Conservation (phyloP, 306 rosid species). For the Quercus berberidifolia region DNA sequence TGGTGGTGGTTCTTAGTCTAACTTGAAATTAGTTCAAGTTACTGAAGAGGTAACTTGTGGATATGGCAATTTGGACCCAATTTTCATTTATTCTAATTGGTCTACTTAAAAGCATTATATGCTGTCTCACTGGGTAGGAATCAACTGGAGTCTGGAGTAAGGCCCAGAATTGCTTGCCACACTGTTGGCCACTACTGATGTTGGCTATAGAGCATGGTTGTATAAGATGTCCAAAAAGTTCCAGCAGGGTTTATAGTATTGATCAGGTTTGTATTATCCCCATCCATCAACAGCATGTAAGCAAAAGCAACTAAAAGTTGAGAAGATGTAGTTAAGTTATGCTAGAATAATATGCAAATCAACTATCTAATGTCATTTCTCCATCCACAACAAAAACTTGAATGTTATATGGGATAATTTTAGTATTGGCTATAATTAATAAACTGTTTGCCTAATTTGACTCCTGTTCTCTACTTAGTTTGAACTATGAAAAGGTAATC, state of each 20-base stretch:
- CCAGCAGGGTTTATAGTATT: not conserved
- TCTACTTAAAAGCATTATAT: not conserved
- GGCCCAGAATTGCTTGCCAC: not conserved
- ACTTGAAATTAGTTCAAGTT: not conserved
- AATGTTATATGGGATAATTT: not conserved
- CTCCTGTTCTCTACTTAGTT: not conserved
- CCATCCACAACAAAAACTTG: not conserved
- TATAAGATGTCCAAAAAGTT: not conserved
- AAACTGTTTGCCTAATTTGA: not conserved
- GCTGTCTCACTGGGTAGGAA: not conserved
- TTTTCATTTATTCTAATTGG: not conserved
- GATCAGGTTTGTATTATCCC: not conserved
- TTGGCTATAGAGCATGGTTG: not conserved
- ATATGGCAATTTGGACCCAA: not conserved
- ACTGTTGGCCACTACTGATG: not conserved
- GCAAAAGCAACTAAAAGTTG: not conserved
- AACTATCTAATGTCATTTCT: not conserved
- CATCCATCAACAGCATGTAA: not conserved
- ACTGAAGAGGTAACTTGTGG: not conserved
- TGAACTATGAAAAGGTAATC: not conserved
- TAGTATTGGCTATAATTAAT: not conserved
- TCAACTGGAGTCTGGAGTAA: not conserved
- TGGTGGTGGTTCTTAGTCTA: not conserved
- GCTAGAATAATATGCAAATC: not conserved
- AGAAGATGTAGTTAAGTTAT: not conserved